Percentiles rank a stretch among this genome's conserved stretches.
phyloP scores from a whole-genome alignment of 2,329 filamentous ascomycete genomes.

The Penicillium sp. region DNA sequence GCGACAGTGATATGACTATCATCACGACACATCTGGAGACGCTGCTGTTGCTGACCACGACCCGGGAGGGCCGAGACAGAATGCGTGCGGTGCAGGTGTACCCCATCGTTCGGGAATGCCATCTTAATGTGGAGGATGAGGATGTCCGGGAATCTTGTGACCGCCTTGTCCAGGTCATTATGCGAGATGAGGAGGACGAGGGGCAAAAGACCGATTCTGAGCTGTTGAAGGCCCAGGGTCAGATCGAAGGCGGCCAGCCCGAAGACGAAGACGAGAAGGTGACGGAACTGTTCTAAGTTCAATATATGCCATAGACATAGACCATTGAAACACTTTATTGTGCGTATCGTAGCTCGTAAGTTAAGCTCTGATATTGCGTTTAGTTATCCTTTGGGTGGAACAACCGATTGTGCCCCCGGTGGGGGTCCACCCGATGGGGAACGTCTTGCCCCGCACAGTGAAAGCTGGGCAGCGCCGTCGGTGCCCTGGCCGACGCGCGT shows the following conservation, averaged over 20 bases:
- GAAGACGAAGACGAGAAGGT: slow-evolving; percentile 46
- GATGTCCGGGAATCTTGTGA: slow-evolving; percentile 80
- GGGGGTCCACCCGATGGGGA: not conserved
- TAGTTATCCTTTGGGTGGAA: not conserved
- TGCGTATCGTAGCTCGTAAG: no score
- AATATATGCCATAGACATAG: not conserved
- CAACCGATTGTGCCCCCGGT: not conserved
- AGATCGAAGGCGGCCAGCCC: slow-evolving; percentile 29
- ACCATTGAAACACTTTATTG: not conserved
- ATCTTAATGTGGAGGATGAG: slow-evolving; percentile 71
- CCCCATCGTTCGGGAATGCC: slow-evolving; percentile 80
- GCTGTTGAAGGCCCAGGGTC: slow-evolving; percentile 37
- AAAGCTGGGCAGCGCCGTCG: no score
- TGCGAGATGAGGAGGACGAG: slow-evolving; percentile 68
- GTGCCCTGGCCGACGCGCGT: no score
- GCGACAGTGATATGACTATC: slow-evolving; percentile 71
- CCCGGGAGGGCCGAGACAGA: slow-evolving; percentile 66
- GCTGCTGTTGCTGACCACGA: slow-evolving; percentile 74
- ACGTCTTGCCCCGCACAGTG: no score
- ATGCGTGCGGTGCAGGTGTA: slow-evolving; percentile 79
- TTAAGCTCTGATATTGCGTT: not conserved
- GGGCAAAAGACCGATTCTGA: slow-evolving; percentile 40
- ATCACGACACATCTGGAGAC: slow-evolving; percentile 87
- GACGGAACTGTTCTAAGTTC: slow-evolving; percentile 42
- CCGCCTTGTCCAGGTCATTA: slow-evolving; percentile 80